These are phyloP conservation scores for Fomitopsis betulina DNA, from an alignment of 1,284 basidiomycete species.

Conservation along the genomic window DNA sequence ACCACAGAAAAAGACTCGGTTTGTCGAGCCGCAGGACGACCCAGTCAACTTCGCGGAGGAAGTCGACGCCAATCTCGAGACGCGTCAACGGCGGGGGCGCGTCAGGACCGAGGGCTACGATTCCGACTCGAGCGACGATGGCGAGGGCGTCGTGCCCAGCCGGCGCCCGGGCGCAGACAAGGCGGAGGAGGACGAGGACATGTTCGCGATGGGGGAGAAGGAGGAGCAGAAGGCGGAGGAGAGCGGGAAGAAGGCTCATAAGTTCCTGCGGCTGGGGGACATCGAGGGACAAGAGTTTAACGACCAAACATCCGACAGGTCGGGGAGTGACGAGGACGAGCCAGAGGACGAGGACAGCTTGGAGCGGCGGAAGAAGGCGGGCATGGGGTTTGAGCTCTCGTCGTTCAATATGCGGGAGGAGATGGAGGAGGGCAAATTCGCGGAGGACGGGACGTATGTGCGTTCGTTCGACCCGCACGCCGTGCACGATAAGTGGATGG, in stretches of 20 bases:
- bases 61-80: constrained; percentile 69
- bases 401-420: constrained; percentile 99
- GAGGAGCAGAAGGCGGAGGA: constrained; percentile 44
- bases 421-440: constrained; percentile 96
- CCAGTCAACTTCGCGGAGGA: constrained; percentile 70
- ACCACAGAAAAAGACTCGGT: constrained; percentile 71
- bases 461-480: constrained; percentile 87
- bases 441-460: constrained; percentile 88
- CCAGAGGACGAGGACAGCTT: constrained; percentile 79
- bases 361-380: constrained; percentile 68
- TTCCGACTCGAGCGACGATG: constrained; percentile 90
- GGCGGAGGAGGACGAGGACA: constrained; percentile 62
- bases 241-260: constrained; percentile 52
- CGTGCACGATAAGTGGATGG: constrained; percentile 94
- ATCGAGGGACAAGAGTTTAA: constrained; percentile 94
- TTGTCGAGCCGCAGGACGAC: constrained; percentile 73
- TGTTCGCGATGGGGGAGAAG: constrained; percentile 75
- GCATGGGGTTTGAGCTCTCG: constrained; percentile 91
- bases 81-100: constrained; percentile 53
- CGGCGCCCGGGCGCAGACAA: constrained; percentile 51
- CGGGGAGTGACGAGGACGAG: constrained; percentile 41
- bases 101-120: constrained; percentile 89
- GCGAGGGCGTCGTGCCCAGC: constrained; percentile 82
- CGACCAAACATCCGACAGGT: constrained; percentile 38
- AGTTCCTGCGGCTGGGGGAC: constrained; percentile 83